Conservation (phyloP, 768 basidiomycete species). For the Tephrocybe sp. region DNA sequence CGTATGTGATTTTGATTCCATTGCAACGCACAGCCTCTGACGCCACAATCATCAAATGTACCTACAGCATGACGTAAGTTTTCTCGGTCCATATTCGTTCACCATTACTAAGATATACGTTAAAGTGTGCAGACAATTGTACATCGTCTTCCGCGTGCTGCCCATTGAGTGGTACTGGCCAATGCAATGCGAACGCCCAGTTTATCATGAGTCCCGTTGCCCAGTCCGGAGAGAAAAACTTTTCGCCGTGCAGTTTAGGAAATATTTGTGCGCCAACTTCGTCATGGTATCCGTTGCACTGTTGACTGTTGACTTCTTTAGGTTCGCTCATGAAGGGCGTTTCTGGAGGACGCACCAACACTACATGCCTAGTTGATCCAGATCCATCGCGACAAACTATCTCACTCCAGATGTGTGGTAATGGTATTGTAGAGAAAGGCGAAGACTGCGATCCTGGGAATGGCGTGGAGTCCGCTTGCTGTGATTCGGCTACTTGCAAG, state of each 20-base stretch:
- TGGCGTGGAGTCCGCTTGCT: constrained; percentile 62
- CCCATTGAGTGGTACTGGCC: constrained; percentile 48
- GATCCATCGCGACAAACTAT: constrained; percentile 43
- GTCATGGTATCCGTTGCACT: not conserved
- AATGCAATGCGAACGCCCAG: constrained; percentile 62
- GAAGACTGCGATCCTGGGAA: constrained; percentile 87
- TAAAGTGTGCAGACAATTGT: constrained; percentile 66
- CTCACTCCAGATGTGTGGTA: constrained; percentile 74
- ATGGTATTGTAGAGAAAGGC: constrained; percentile 77
- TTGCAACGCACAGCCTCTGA: not conserved
- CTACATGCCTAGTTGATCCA: constrained; percentile 67
- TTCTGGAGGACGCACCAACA: constrained; percentile 45
- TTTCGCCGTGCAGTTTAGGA: constrained; percentile 78
- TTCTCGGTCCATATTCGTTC: constrained; percentile 3
- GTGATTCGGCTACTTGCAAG: constrained; percentile 72
- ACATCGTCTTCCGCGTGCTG: constrained; percentile 61
- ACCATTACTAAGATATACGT: constrained; percentile 9
- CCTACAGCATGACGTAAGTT: constrained; percentile 55
- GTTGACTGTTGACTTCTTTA: constrained; percentile 20
- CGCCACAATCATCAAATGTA: constrained; percentile 15
- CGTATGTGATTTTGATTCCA: constrained; percentile 39
- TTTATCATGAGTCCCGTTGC: constrained; percentile 89
- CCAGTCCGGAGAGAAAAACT: constrained; percentile 56
- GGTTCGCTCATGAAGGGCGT: constrained; percentile 63
- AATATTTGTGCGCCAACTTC: constrained; percentile 66